Percentiles rank a stretch among this genome's conserved stretches.
Conservation (phyloP, 495 filamentous ascomycete species). For the Schizothecium vesticola region DNA sequence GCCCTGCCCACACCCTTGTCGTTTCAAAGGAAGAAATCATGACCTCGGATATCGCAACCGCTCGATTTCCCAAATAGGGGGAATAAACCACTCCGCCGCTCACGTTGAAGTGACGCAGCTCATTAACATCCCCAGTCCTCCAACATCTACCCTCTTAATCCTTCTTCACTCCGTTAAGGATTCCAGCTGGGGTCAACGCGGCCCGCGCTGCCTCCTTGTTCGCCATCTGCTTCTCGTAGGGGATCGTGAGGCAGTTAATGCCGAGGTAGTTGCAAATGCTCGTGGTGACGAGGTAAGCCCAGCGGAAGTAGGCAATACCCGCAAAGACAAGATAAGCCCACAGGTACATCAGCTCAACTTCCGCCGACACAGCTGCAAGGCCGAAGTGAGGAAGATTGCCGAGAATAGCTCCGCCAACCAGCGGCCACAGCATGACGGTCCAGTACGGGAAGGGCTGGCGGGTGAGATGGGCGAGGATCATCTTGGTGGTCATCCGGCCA, state of each 20-base stretch:
- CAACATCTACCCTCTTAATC: neutral
- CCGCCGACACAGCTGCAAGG: conserved; percentile 52
- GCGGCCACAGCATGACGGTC: conserved; percentile 82
- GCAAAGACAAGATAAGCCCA: conserved; percentile 77
- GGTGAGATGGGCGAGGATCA: conserved; percentile 92
- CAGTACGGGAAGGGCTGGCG: conserved; percentile 94
- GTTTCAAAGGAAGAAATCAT: neutral
- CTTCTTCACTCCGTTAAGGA: conserved; percentile 12
- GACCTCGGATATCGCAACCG: neutral
- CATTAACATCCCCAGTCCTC: neutral
- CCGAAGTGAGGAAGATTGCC: conserved; percentile 79
- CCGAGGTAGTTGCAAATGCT: conserved; percentile 87
- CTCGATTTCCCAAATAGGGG: neutral
- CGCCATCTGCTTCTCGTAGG: conserved; percentile 50
- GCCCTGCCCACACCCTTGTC: neutral
- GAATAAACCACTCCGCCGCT: neutral
- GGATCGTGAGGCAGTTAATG: conserved; percentile 92
- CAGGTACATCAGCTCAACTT: conserved; percentile 74
- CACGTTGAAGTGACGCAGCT: conserved; percentile 8
- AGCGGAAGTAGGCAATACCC: conserved; percentile 76
- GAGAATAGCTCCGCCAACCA: conserved; percentile 77
- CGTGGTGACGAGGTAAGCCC: conserved; percentile 86
- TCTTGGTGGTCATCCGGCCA: conserved; percentile 99
- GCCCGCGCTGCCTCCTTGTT: conserved; percentile 27
- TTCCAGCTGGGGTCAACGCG: conserved; percentile 16